A percentile compares a stretch with the other conserved stretches of the same genome.
Conservation (phyloP, 1,284 basidiomycete genomes). For the Hypsizygus ulmarius region DNA sequence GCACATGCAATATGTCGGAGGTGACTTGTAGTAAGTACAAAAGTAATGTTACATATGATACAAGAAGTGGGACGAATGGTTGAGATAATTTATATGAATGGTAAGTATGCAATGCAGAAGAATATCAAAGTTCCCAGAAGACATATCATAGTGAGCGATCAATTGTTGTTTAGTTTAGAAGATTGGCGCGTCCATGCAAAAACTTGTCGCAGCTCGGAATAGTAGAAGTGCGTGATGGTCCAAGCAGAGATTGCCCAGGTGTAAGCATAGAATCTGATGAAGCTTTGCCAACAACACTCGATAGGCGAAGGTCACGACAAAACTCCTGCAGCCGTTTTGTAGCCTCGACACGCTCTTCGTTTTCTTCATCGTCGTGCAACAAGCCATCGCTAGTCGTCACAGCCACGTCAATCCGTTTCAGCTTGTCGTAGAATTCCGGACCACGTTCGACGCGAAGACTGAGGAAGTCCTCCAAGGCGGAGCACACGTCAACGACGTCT, state of each 20-base stretch:
- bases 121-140: constrained; percentile 9
- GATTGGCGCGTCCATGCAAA: constrained; percentile 4
- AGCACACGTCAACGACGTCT: constrained; percentile 56
- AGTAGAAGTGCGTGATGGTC: constrained; percentile 5
- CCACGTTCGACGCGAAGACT: constrained; percentile 48
- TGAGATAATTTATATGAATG: constrained; percentile 14
- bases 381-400: constrained; percentile 32
- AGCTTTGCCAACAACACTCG: constrained; percentile 31
- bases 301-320: constrained; percentile 38
- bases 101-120: constrained; percentile 4
- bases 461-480: constrained; percentile 55
- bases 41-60: constrained; percentile 11
- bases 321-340: constrained; percentile 41
- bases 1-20: too few relatives aligned
- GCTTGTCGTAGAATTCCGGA: constrained; percentile 40
- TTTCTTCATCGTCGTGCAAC: constrained; percentile 25
- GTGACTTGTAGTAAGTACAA: not conserved
- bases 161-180: not conserved
- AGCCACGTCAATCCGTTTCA: constrained; percentile 40
- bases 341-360: constrained; percentile 33
- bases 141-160: not conserved
- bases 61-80: constrained; percentile 1
- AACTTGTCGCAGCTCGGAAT: constrained; percentile 6
- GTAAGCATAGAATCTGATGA: constrained; percentile 7
- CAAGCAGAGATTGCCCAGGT: constrained; percentile 5